phyloP scores from a whole-genome alignment of 768 basidiomycete species.

The Rhizopogon rudus region DNA sequence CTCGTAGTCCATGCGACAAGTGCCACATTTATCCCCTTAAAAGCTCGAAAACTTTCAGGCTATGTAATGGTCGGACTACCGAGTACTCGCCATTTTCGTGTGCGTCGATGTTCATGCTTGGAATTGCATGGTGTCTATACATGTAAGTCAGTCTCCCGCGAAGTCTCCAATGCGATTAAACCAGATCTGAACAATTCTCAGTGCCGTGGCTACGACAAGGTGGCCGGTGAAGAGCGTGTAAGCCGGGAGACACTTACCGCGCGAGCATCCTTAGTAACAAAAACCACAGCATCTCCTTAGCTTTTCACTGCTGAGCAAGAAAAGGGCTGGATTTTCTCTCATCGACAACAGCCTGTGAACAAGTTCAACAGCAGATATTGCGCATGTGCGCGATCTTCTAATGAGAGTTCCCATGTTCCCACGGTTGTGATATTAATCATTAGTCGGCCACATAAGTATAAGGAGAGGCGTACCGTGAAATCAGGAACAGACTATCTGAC shows the following conservation, averaged over 20 bases:
- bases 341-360: constrained; percentile 10
- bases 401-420: constrained; percentile 14
- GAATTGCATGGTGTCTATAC: neutral
- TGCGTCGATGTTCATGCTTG: neutral
- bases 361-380: neutral
- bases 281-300: constrained; percentile 1
- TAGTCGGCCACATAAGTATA: constrained; percentile 7
- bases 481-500: constrained; percentile 1
- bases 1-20: too few relatives aligned
- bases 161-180: neutral
- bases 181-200: neutral
- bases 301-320: neutral
- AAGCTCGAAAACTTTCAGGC: too few relatives aligned
- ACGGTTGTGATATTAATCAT: constrained; percentile 9
- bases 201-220: neutral
- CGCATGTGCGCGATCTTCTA: neutral
- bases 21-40: too few relatives aligned
- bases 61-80: too few relatives aligned
- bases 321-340: constrained; percentile 15
- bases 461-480: neutral
- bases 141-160: neutral
- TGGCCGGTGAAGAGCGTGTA: constrained; percentile 5
- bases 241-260: constrained; percentile 5
- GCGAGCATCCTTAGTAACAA: constrained; percentile 1
- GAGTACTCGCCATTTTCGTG: neutral